phyloP scores from a whole-genome alignment of 78 protist genomes.

The Dictyostelium intermedium region DNA sequence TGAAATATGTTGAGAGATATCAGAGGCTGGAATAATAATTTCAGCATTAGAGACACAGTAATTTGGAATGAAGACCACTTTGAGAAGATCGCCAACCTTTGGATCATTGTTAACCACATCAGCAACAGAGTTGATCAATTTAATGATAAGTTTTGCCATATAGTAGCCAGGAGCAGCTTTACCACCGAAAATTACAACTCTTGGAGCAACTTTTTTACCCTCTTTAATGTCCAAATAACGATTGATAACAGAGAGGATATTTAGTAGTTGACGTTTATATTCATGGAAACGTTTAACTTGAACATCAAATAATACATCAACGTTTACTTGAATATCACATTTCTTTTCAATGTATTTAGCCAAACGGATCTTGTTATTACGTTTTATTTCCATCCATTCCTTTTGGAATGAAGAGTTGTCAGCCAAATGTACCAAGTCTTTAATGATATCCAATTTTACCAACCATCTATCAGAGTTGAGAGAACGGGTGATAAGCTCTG shows the following conservation, averaged over 20 bases:
- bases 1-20: conserved; percentile 96
- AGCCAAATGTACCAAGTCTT: conserved; percentile 54
- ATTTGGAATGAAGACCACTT: conserved; percentile 96
- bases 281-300: conserved; percentile 98
- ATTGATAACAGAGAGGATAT: conserved; percentile 81
- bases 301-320: conserved; percentile 90
- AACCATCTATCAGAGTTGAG: conserved; percentile 89
- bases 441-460: conserved; percentile 80
- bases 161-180: conserved; percentile 97
- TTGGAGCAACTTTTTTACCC: conserved; percentile 40
- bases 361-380: conserved; percentile 87
- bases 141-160: conserved; percentile 94
- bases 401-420: conserved; percentile 85
- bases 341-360: conserved; percentile 81
- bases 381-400: conserved; percentile 78
- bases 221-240: conserved; percentile 60
- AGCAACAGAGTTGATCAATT: conserved; percentile 91
- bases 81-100: conserved; percentile 73
- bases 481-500: conserved; percentile 78
- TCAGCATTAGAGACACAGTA: conserved; percentile 96
- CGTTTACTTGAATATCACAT: conserved; percentile 77
- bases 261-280: conserved; percentile 97
- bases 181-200: conserved; percentile 93
- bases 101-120: conserved; percentile 94
- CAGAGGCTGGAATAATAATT: conserved; percentile 95